Evolutionary conservation across 140 eudicot species (phyloP), one percentile per base, ranked within the genome.

Genomic region (Cichorium intybus): DNA sequence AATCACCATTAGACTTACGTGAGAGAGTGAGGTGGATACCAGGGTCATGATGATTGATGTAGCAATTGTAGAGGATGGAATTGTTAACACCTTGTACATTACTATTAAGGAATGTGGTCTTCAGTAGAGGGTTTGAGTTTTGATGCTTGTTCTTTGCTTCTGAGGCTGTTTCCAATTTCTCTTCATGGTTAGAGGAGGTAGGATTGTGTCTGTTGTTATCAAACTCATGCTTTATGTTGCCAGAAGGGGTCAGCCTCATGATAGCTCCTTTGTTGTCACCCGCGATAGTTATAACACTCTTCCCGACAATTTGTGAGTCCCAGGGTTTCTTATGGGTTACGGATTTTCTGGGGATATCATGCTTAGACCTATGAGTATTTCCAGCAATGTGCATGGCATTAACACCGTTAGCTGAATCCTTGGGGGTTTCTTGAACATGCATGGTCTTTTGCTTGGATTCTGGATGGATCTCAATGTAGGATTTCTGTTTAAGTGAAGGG

Each of bases 191-290:
- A 48, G 60, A 68, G 16, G 77, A 26, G 26, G 67, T 48, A 14
- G 61, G 69, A 57, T 6, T 24, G 46, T 7, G 39, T 71, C 43
- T 67, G 33, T 18, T 34, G 78, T 65, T 65, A 9, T 68, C 43
- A 1, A 46, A 46, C 0, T 62, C 70, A 41, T 48, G 53, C 50
- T 56, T 76, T 66, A 35, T 82, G 18, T 18, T 11, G 8, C 22
- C 7, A 12, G 66, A 28, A 28, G 81, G 82, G 20, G 84, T 78
- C 47, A 91, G 52, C 29, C 77, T 85, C 98, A 91, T 91, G 26
- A 85, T 60, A 4, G 96, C 96, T 17, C 96, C 98, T 79, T 64
- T 83, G 84, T 87, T 92, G 11, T 92, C 95, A 56, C 96, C 98
- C 22, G 92, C 77, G 55, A 92, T 69, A 7, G 92, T 82, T 51